These are phyloP conservation scores for Xylogone sp. DNA, from an alignment of 2,329 filamentous ascomycete species.

Conservation along the genomic window DNA sequence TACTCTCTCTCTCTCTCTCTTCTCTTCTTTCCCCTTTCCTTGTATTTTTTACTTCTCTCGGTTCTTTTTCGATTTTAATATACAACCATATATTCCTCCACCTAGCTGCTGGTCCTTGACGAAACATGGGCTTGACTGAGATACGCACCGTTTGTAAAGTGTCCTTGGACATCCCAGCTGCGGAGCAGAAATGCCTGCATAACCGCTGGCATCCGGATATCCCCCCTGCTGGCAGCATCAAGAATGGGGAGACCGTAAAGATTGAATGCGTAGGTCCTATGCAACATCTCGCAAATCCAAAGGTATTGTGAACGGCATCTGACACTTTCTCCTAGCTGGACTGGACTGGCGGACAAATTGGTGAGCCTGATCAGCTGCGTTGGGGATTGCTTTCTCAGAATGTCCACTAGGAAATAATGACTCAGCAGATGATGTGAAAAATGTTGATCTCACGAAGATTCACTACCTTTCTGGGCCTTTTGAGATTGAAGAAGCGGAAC, in stretches of 20 bases:
- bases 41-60: too few relatives aligned
- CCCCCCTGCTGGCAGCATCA: constrained; percentile 66
- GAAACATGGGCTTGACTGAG: constrained; percentile 40
- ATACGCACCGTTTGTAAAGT: constrained; percentile 71
- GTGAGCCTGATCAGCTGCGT: constrained; percentile 42
- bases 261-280: constrained; percentile 69
- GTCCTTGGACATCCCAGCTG: constrained; percentile 66
- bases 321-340: constrained; percentile 14
- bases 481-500: constrained; percentile 77
- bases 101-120: neutral
- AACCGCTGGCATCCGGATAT: constrained; percentile 95
- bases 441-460: constrained; percentile 78
- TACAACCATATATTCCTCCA: neutral
- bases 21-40: too few relatives aligned
- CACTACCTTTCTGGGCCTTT: constrained; percentile 91
- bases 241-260: constrained; percentile 83
- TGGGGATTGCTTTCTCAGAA: neutral
- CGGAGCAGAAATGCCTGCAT: constrained; percentile 67
- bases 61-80: neutral
- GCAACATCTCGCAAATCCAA: neutral
- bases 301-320: neutral
- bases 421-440: constrained; percentile 79
- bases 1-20: too few relatives aligned
- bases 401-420: constrained; percentile 65
- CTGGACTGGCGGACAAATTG: constrained; percentile 74